A percentile compares a stretch with the other conserved stretches of the same genome.
Conservation (phyloP, 2,329 filamentous ascomycete genomes). For the Alternaria solani region DNA sequence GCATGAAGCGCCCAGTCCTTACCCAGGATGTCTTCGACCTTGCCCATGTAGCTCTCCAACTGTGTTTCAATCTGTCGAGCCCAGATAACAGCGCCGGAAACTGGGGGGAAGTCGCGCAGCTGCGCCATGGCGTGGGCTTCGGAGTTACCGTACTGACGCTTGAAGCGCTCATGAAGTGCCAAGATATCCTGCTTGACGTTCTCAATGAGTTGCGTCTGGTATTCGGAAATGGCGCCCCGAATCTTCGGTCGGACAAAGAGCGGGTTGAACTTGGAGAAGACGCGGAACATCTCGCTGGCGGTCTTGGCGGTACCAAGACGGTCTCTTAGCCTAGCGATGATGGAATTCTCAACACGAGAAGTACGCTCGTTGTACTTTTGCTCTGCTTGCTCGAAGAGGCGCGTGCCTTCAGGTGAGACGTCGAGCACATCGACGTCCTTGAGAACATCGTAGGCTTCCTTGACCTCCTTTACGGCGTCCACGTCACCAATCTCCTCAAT, state of each 20-base stretch:
- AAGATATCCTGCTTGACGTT: constrained; percentile 97
- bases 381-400: constrained; percentile 92
- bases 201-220: constrained; percentile 96
- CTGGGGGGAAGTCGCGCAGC: constrained; percentile 90
- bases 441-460: constrained; percentile 90
- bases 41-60: constrained; percentile 95
- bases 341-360: constrained; percentile 96
- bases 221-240: constrained; percentile 94
- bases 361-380: constrained; percentile 97
- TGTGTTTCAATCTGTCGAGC: constrained; percentile 96
- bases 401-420: constrained; percentile 87
- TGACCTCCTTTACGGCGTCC: constrained; percentile 95
- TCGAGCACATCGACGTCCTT: constrained; percentile 96
- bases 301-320: constrained; percentile 94
- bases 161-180: constrained; percentile 93
- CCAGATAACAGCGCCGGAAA: constrained; percentile 97
- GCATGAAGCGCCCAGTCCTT: constrained; percentile 93
- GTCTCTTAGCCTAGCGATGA: constrained; percentile 92
- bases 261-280: constrained; percentile 99
- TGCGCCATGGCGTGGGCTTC: constrained; percentile 99
- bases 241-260: constrained; percentile 99
- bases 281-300: constrained; percentile 99
- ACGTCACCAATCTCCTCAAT: constrained; percentile 97
- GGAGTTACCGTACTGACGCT: constrained; percentile 97
- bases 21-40: constrained; percentile 97